phyloP scores from a whole-genome alignment of 2,329 filamentous ascomycete genomes.

The Boeremia exigua region DNA sequence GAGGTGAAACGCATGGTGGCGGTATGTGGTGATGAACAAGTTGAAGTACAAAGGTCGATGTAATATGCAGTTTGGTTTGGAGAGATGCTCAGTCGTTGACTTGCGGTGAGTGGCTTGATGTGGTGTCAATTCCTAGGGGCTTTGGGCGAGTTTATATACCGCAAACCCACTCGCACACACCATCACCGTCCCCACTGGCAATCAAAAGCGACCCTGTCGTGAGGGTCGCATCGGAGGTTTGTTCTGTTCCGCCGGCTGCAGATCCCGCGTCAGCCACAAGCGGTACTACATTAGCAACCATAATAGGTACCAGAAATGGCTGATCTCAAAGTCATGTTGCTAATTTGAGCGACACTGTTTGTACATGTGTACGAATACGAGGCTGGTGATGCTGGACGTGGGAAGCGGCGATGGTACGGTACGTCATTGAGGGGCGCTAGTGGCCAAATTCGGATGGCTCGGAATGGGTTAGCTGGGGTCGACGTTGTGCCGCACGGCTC shows the following conservation, averaged over 20 bases:
- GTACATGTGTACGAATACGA: slow-evolving; percentile 4
- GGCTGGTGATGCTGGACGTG: slow-evolving; percentile 10
- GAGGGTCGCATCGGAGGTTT: slow-evolving; percentile 6
- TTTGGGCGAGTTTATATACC: neutral
- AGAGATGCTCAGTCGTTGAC: too few species aligned
- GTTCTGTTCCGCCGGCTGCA: slow-evolving; percentile 1
- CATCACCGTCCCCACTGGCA: slow-evolving; percentile 1
- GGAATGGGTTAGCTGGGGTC: neutral
- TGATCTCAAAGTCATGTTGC: slow-evolving; percentile 1
- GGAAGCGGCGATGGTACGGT: neutral
- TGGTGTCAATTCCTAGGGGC: too few species aligned
- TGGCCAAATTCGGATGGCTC: neutral
- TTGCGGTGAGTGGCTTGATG: too few species aligned
- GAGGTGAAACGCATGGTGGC: slow-evolving; percentile 16
- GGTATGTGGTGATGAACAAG: neutral
- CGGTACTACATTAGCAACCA: neutral
- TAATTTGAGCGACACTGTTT: neutral
- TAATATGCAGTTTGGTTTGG: neutral
- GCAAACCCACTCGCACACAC: neutral
- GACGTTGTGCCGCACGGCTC: too few species aligned
- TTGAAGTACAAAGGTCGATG: neutral
- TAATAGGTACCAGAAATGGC: neutral
- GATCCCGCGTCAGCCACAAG: slow-evolving; percentile 14
- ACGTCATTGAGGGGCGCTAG: slow-evolving; percentile 13
- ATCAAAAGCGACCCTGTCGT: slow-evolving; percentile 12